Base-by-base conservation (phyloP, 345 rosid species). In the Aquilaria malaccensis region DNA sequence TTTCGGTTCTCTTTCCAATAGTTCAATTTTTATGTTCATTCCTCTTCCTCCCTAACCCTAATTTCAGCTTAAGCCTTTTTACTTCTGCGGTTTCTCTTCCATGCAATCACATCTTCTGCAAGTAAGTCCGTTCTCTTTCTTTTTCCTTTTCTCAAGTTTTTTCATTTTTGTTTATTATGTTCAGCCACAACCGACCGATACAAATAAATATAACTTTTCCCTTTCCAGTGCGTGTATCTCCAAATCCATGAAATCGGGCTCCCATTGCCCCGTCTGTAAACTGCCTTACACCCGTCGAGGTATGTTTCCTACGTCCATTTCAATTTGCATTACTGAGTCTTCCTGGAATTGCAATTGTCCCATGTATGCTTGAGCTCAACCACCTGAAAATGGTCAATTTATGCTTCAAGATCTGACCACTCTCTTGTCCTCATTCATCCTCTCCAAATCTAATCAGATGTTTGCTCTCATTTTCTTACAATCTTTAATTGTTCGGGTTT, bases 51-150 rank as follows among this genome's bases (percentile, higher is more conserved):
- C 43, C 43, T 37, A 41, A 2, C 32, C 11, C 22, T 31, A 6
- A 0, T 49, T 10, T 10, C 85, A 93, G 98, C 83, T 77, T 84
- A 83, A 80, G 96, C 74, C 65, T 93, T 55, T 77, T 89, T 54
- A 56, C 47, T n/a, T 84, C 85, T 9, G 86, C 96, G 0, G 92
- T 68, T 66, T 81, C 96, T 1, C 88, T 93, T 50, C 50, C 82
- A 6, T 90, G 97, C 68, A 93, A 93, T 63, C 98, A 93, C 69
- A 80, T 83, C 0, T 93, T 93, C 80, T 89, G 98, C 98, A 87
- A 81, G 97, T 89, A 79, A 77, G 82, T 53, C 43, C 41, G 50
- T 5, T 55, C 3, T 7, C 10, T 48, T 12, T 52, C 13, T 56
- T 2, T 30, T 67, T 10, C 45, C 1, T 3, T 29, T 51, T 10